These are phyloP conservation scores for Suhomyces yuchorum DNA, from an alignment of 1,139 yeast species.

Conservation along the genomic window DNA sequence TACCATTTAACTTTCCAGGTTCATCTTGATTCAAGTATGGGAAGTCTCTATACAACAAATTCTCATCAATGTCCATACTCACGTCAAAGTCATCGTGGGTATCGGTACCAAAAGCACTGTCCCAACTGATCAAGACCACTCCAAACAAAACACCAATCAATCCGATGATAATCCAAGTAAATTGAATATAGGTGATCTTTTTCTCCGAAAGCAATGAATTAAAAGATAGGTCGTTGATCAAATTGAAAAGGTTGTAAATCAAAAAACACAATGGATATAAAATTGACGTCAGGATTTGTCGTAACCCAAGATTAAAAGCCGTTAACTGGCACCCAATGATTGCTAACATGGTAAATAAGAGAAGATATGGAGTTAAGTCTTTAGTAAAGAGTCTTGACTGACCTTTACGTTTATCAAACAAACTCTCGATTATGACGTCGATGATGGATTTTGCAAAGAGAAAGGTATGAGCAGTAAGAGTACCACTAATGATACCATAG, in stretches of 20 bases:
- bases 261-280: conserved; percentile 86
- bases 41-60: conserved; percentile 22
- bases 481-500: conserved; percentile 75
- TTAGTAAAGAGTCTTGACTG: conserved; percentile 20
- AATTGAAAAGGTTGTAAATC: conserved; percentile 73
- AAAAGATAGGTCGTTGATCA: conserved; percentile 71
- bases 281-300: conserved; percentile 72
- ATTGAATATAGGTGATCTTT: conserved; percentile 37
- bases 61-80: conserved; percentile 22
- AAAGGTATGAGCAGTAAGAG: conserved; percentile 82
- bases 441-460: conserved; percentile 82
- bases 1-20: conserved; percentile 13
- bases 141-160: conserved; percentile 57
- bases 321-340: conserved; percentile 76
- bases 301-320: conserved; percentile 73
- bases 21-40: conserved; percentile 14
- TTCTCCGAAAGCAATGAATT: conserved; percentile 44
- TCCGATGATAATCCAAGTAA: conserved; percentile 52
- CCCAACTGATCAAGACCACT: conserved; percentile 48
- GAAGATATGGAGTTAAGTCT: conserved; percentile 44
- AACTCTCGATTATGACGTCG: conserved; percentile 58
- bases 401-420: conserved; percentile 31
- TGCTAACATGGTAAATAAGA: conserved; percentile 59
- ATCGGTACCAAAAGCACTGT: conserved; percentile 35
- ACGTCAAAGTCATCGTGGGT: conserved; percentile 12